Conservation (phyloP, 805 yeast genomes). For the Alloascoidea africana region DNA sequence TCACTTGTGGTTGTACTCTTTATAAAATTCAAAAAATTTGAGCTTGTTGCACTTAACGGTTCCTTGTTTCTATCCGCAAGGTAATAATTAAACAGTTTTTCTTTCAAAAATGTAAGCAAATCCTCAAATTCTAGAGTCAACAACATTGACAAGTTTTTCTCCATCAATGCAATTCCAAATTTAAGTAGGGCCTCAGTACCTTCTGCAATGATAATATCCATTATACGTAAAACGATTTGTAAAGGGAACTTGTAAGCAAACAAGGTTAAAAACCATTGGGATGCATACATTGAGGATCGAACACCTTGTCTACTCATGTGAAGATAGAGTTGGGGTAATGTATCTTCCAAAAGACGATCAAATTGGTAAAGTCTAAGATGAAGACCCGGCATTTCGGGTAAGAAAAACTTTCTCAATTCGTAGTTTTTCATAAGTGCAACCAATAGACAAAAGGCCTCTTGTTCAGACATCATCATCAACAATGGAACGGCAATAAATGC, state of each 20-base stretch:
- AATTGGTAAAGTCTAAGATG: slow-evolving; percentile 77
- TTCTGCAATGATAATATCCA: slow-evolving; percentile 79
- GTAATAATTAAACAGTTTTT: slow-evolving; percentile 60
- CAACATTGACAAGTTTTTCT: slow-evolving; percentile 45
- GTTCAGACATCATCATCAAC: slow-evolving; percentile 62
- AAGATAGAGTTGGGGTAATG: slow-evolving; percentile 51
- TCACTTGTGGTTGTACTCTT: too few species aligned
- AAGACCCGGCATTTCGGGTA: slow-evolving; percentile 90
- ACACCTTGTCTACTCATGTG: slow-evolving; percentile 82
- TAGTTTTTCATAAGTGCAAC: slow-evolving; percentile 77
- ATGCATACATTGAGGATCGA: slow-evolving; percentile 88
- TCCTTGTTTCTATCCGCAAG: slow-evolving; percentile 21
- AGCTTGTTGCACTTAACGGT: not conserved
- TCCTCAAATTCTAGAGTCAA: slow-evolving; percentile 58
- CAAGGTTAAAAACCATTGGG: slow-evolving; percentile 94
- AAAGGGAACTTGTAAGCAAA: slow-evolving; percentile 93
- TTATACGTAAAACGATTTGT: slow-evolving; percentile 73
- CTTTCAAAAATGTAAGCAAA: slow-evolving; percentile 64
- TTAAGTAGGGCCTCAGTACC: slow-evolving; percentile 80
- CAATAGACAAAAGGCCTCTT: slow-evolving; percentile 73
- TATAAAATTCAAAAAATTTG: not conserved
- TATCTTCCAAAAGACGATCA: slow-evolving; percentile 72
- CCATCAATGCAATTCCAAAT: slow-evolving; percentile 71
- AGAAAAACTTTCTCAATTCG: slow-evolving; percentile 59
- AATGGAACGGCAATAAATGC: slow-evolving; percentile 84